Evolutionary conservation across 2,329 filamentous ascomycete species (phyloP), one percentile per base, ranked within the genome.

Genomic region (Orbilia javanica): DNA sequence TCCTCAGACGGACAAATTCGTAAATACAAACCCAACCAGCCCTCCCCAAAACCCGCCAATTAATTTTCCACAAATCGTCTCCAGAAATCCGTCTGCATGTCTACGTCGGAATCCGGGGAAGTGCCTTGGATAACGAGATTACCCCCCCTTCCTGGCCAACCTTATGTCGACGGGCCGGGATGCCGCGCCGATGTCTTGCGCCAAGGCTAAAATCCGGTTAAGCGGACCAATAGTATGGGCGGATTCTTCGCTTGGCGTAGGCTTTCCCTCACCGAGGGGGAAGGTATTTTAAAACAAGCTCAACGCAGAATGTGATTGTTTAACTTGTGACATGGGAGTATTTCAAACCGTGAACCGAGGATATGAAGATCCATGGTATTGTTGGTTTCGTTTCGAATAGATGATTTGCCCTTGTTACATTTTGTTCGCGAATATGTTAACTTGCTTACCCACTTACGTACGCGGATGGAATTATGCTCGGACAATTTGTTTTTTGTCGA

Each of bases 61-160:
- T 60, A n/a, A 63, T 78, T 78, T 78, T 78, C 73, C 73, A 72
- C 73, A 72, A 78, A 78, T 78, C 66, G 60, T 63, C 65, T 70
- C 65, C 55, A 65, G 3, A 50, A 65, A 20, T 11, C 48, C 53
- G n/a, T 7, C 34, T 29, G 29, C 46, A 57, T 42, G 20, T 25
- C 3, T 3, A 15, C 29, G 31, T 20, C 15, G 29, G n/a, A 34
- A 46, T 55, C 34, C 36, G 55, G 55, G 55, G 55, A 60, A 60
- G 13, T 25, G 31, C n/a, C 34, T 39, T 25, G 34, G n/a, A 36
- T 57, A 57, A 53, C 27, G 50, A 53, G 50, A 18, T 57, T 57
- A 4, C 34, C 34, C 13, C 39, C 2, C 39, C 15, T n/a, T 5
- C 7, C 39, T n/a, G 3, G 5, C 8, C 13, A 44, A 6, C 53